Base-by-base conservation (phyloP, 2,329 filamentous ascomycete species). In the Aspergillus costaricaensis region DNA sequence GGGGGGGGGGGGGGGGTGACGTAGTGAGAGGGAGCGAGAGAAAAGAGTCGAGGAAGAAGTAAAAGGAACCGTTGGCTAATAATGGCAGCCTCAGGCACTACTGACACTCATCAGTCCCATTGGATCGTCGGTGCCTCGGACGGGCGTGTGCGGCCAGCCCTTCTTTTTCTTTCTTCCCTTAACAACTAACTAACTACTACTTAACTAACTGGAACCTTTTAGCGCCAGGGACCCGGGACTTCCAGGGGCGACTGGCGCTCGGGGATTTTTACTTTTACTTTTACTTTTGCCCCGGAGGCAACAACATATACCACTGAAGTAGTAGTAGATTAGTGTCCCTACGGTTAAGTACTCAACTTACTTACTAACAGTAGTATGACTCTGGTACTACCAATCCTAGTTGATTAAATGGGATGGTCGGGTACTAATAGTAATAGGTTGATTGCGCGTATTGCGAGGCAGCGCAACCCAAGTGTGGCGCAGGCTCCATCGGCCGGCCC, bases 401-500 rank as follows among this genome's bases (percentile, higher is more conserved):
- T 14, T 36, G 32, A 36, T 12, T 15, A 36, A 4, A 12, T 6
- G 10, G 15, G 12, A 30, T 15, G 15, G 30, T 57, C 54, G 54
- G 54, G 54, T 57, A 27, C 25, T 27, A 57, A 27, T 39, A 39
- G 43, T 30, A 30, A 49, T 41, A 48, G 41, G 19, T 19, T 59
- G 62, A 59, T 64, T 64, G 62, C 62, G 62, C 61, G 63, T 63
- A 61, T 61, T 60, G 21, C 56, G 32, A 41, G 53, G 43, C 25
- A 47, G 53, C 15, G 23, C 43, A 55, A 53, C 23, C 39, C 53
- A 48, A 59, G 61, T 70, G 68, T 70, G 68, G 68, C 68, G 68
- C 68, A 70, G 66, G 60, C 62, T 48, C 59, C 57, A 53, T 58
- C 48, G 60, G 62, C 58, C 32, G 19, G 41, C 55, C 55, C 55